phyloP scores from a whole-genome alignment of 257 asterid genomes.

The Echium plantagineum region DNA sequence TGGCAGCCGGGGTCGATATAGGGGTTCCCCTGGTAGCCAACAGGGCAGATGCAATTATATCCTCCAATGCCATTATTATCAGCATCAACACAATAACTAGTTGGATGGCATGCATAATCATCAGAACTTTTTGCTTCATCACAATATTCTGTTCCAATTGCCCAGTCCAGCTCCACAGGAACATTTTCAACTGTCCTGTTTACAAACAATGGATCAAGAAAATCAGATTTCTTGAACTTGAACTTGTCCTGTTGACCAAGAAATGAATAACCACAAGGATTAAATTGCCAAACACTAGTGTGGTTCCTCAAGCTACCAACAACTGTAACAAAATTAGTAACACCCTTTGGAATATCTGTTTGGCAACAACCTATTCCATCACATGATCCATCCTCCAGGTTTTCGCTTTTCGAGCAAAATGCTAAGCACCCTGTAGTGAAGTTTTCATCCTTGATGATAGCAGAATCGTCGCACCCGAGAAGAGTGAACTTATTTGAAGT shows the following conservation, averaged over 20 bases:
- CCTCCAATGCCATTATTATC: constrained; percentile 29
- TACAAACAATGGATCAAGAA: constrained; percentile 17
- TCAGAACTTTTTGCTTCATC: constrained; percentile 14
- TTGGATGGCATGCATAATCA: constrained; percentile 22
- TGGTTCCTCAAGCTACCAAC: background rate
- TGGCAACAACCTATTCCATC: constrained; percentile 56
- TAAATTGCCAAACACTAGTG: constrained; percentile 14
- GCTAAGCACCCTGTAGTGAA: constrained; percentile 34
- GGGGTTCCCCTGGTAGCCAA: constrained; percentile 57
- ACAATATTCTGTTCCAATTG: constrained; percentile 35
- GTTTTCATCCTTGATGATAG: constrained; percentile 10
- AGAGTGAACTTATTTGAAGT: constrained; percentile 24
- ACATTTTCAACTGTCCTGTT: constrained; percentile 22
- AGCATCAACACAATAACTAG: constrained; percentile 39
- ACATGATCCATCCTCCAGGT: constrained; percentile 33
- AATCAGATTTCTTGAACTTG: constrained; percentile 18
- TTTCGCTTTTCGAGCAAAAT: constrained; percentile 13
- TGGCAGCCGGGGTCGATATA: constrained; percentile 26
- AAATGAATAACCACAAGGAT: constrained; percentile 38
- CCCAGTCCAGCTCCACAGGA: constrained; percentile 57
- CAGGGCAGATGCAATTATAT: constrained; percentile 34
- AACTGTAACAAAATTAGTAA: constrained; percentile 1
- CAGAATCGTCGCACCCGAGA: constrained; percentile 45
- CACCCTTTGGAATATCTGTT: constrained; percentile 36
- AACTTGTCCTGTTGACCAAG: constrained; percentile 30